phyloP scores from a whole-genome alignment of 202 grass and related monocot genomes.

The Carex arenaria region DNA sequence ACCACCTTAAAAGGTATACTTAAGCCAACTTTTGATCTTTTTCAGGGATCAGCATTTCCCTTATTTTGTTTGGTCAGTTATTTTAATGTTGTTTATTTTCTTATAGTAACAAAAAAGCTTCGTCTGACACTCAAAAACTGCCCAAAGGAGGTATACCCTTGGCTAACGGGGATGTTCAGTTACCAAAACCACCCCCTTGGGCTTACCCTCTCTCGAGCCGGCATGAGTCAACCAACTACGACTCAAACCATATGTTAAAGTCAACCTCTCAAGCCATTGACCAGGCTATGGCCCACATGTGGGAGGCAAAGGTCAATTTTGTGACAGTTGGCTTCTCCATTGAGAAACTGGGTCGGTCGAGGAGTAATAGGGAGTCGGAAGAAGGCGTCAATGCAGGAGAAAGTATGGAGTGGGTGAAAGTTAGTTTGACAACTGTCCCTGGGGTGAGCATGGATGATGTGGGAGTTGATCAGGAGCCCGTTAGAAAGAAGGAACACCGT shows the following conservation, averaged over 20 bases:
- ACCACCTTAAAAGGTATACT: not conserved
- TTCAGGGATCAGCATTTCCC: not conserved
- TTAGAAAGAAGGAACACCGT: slow-evolving; percentile 76
- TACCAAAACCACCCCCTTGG: slow-evolving; percentile 97
- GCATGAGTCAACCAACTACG: slow-evolving; percentile 68
- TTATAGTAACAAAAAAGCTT: slow-evolving; percentile 55
- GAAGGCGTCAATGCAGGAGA: slow-evolving; percentile 38
- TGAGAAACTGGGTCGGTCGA: slow-evolving; percentile 74
- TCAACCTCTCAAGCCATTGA: slow-evolving; percentile 95
- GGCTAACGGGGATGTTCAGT: slow-evolving; percentile 90
- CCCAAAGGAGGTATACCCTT: slow-evolving; percentile 90
- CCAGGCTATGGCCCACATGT: slow-evolving; percentile 90
- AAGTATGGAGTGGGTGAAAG: slow-evolving; percentile 74
- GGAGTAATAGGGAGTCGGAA: slow-evolving; percentile 47
- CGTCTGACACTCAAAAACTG: slow-evolving; percentile 71
- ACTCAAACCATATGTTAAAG: slow-evolving; percentile 76
- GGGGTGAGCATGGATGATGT: slow-evolving; percentile 96
- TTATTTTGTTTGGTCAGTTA: slow-evolving; percentile 7
- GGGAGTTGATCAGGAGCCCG: slow-evolving; percentile 61
- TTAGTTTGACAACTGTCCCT: slow-evolving; percentile 75
- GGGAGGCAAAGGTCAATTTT: slow-evolving; percentile 97
- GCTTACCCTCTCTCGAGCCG: slow-evolving; percentile 92
- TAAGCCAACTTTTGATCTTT: not conserved
- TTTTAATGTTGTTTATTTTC: slow-evolving; percentile 22
- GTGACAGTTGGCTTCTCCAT: slow-evolving; percentile 85